Base-by-base conservation (phyloP, 2,329 filamentous ascomycete species). In the Fusarium sp. region DNA sequence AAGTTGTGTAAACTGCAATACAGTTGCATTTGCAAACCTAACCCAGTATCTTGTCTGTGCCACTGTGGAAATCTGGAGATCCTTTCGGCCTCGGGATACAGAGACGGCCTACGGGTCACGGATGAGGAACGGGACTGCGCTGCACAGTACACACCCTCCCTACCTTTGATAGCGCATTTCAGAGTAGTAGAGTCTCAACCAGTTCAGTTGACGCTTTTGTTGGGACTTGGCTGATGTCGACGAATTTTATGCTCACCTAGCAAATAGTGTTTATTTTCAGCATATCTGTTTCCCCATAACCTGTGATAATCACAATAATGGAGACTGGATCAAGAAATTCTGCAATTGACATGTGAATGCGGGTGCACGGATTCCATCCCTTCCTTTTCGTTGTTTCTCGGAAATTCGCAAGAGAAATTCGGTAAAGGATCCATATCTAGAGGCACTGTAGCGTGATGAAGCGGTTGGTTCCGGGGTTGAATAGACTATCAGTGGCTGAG, bases 141-240 rank as follows among this genome's bases (percentile, higher is more conserved):
- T 21, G 18, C 26, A 26, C 21, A 15, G 47, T 62, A n/a, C 37
- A 57, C 57, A 65, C 53, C 38, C 44, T 28, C 44, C 59, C 21
- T 44, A 31, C 13, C 46, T 56, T 28, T 38, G 29, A 48, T 56
- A 49, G 64, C 47, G 49, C 49, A 56, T 56, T 57, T n/a, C n/a
- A n/a, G n/a, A n/a, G n/a, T n/a, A n/a, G n/a, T n/a, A 48, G 46
- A 68, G 43, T 49, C 67, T 70, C 67, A 70, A 70, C 66, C 39
- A 58, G 46, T 41, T 29, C 37, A 37, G 37, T 28, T 53, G 37
- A 35, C 50, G 26, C 42, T 65, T 68, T 70, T 70, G 67, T 70
- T 68, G 67, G 58, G 68, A 41, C 41, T 60, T 66, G 61, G 41
- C 46, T 60, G 15, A n/a, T 54, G n/a, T 48, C 20, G 43, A 53